These are phyloP conservation scores for Rhizopogon vesiculosus DNA, from an alignment of 768 basidiomycete species.

Conservation along the genomic window DNA sequence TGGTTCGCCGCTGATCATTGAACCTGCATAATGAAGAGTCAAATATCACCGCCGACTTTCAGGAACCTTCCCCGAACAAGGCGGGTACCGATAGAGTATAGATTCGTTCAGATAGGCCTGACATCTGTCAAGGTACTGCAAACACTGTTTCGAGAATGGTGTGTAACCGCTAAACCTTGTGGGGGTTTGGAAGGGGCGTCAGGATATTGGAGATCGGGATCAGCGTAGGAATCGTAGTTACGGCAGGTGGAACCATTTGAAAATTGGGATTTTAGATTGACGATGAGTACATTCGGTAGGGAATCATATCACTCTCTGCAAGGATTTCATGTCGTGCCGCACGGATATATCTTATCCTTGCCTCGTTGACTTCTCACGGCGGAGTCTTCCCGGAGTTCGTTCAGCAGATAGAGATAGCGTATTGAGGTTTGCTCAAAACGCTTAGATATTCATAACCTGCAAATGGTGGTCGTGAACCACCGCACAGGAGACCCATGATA, in stretches of 20 bases:
- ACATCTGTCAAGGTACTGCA: not conserved
- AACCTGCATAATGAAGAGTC: not conserved
- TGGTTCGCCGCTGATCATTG: not conserved
- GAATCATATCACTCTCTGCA: not conserved
- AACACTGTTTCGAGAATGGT: not conserved
- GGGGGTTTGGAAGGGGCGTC: not conserved
- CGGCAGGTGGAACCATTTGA: not conserved
- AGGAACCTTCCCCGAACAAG: slow-evolving; percentile 1
- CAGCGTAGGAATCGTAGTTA: not conserved
- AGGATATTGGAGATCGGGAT: not conserved
- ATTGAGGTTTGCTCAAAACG: not conserved
- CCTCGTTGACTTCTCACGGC: not conserved
- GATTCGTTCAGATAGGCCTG: not conserved
- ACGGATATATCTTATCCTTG: not conserved
- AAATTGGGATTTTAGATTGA: not conserved
- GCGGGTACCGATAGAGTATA: slow-evolving; percentile 1
- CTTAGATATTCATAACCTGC: not conserved
- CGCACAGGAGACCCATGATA: not conserved
- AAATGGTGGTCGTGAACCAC: not conserved
- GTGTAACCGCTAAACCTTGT: not conserved
- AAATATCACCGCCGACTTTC: not conserved
- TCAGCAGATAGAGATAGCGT: not conserved
- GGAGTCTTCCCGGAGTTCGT: not conserved
- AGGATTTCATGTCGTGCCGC: not conserved
- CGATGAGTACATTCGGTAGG: not conserved